phyloP scores from a whole-genome alignment of 805 yeast species.

The Saccharomycopsis sp. region DNA sequence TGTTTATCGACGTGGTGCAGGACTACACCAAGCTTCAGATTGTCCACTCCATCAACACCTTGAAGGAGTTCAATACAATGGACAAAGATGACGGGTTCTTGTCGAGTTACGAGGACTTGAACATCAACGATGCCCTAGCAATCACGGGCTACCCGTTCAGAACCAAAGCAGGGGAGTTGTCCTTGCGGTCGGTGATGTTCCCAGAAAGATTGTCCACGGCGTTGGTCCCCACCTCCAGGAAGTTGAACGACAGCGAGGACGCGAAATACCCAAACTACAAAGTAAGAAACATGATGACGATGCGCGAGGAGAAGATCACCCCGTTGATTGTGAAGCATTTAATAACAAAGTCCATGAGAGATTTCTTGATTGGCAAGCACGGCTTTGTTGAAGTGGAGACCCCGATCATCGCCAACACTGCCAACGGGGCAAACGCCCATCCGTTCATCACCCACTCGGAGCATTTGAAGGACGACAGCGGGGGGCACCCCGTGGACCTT shows the following conservation, averaged over 20 bases:
- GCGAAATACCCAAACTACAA: slow-evolving; percentile 14
- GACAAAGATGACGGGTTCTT: slow-evolving; percentile 2
- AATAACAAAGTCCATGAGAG: slow-evolving; percentile 48
- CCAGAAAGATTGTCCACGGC: slow-evolving; percentile 51
- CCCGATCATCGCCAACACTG: slow-evolving; percentile 63
- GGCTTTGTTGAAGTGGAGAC: slow-evolving; percentile 81
- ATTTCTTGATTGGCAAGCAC: slow-evolving; percentile 38
- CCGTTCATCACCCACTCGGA: slow-evolving; percentile 58
- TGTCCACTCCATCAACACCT: slow-evolving; percentile 29
- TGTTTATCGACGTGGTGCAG: slow-evolving; percentile 60
- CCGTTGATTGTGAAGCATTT: slow-evolving; percentile 39
- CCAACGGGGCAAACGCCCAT: slow-evolving; percentile 89
- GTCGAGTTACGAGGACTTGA: slow-evolving; percentile 33
- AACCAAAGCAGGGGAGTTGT: slow-evolving; percentile 72
- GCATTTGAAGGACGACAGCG: slow-evolving; percentile 22
- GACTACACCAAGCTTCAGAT: slow-evolving; percentile 53
- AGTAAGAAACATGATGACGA: slow-evolving; percentile 6
- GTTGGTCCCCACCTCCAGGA: slow-evolving; percentile 39
- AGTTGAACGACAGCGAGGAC: not conserved
- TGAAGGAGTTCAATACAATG: not conserved
- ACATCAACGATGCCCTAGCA: slow-evolving; percentile 65
- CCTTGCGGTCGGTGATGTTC: slow-evolving; percentile 43
- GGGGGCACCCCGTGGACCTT: slow-evolving; percentile 28
- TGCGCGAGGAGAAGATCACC: not conserved
- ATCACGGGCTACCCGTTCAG: slow-evolving; percentile 64